Evolutionary conservation across 1,139 yeast species (phyloP).

Genomic region (Taphrina betulina): DNA sequence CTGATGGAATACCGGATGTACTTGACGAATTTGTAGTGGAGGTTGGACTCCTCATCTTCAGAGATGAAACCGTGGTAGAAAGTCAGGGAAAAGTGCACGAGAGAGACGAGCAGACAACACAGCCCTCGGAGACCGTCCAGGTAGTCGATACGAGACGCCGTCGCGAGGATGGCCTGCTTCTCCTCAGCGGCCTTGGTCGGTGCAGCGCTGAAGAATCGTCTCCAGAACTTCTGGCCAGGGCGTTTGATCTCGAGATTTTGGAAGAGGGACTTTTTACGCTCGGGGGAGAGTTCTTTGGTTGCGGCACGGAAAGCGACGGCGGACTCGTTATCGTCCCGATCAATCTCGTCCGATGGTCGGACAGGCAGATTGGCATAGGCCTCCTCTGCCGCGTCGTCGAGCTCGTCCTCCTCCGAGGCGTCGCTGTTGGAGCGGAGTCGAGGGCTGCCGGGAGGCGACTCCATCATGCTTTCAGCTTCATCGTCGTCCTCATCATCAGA

Average conservation of each 20-base stretch:
- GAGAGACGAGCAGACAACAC: constrained; percentile 25
- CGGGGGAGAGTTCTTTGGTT: background rate
- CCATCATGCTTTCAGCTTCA: constrained; percentile 12
- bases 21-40: constrained; percentile 13
- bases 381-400: background rate
- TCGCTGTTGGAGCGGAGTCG: constrained; percentile 11
- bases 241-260: background rate
- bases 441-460: constrained; percentile 7
- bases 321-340: constrained; percentile 4
- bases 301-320: constrained; percentile 21
- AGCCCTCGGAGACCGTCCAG: constrained; percentile 30
- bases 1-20: constrained; percentile 14
- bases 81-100: constrained; percentile 24
- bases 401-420: constrained; percentile 13
- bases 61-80: constrained; percentile 22
- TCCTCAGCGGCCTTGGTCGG: background rate
- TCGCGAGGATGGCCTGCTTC: background rate
- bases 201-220: constrained; percentile 5
- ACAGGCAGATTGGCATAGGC: constrained; percentile 18
- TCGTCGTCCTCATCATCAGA: constrained; percentile 21
- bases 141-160: constrained; percentile 15
- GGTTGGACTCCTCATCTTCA: background rate
- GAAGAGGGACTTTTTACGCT: constrained; percentile 15
- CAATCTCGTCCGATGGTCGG: constrained; percentile 21
- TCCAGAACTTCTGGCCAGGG: constrained; percentile 14